phyloP scores from a whole-genome alignment of 2,329 filamentous ascomycete species.

The Trichoderma pleuroti region DNA sequence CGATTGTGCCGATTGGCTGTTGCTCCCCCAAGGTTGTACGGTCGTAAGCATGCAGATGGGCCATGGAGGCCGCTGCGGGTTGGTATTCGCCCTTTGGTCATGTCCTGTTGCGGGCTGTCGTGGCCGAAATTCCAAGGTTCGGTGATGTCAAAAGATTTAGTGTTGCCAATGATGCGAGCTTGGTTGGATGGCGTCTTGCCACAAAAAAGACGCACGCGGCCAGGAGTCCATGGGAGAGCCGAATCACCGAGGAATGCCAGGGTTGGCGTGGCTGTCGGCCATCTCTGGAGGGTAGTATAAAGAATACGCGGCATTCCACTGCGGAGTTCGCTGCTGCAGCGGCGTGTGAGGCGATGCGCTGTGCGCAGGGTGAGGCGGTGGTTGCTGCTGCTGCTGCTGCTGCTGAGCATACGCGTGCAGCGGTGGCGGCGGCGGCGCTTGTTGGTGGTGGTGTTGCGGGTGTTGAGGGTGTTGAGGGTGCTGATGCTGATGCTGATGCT shows the following conservation, averaged over 20 bases:
- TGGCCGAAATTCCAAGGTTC: background rate
- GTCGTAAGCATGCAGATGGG: conserved; percentile 3
- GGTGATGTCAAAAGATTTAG: background rate
- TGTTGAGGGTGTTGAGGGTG: conserved; percentile 31
- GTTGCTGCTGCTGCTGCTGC: conserved; percentile 2
- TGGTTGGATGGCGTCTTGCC: background rate
- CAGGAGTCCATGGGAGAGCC: background rate
- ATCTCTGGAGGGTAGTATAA: background rate
- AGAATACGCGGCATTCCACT: conserved; percentile 18
- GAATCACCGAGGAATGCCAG: background rate
- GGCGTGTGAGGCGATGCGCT: conserved; percentile 10
- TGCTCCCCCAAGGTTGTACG: background rate
- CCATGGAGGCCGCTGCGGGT: background rate
- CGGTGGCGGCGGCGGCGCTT: background rate
- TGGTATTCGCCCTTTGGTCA: background rate
- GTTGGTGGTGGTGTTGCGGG: conserved; percentile 24
- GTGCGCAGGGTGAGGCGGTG: conserved; percentile 6
- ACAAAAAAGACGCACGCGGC: background rate
- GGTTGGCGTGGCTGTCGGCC: background rate
- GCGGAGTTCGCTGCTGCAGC: conserved; percentile 8
- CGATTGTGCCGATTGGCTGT: background rate
- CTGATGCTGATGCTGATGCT: conserved; percentile 26
- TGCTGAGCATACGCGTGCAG: conserved; percentile 8
- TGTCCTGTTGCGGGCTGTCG: background rate
- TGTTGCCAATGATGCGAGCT: background rate